These are phyloP conservation scores for Quercus phellos DNA, from an alignment of 331 rosid species.

Conservation along the genomic window DNA sequence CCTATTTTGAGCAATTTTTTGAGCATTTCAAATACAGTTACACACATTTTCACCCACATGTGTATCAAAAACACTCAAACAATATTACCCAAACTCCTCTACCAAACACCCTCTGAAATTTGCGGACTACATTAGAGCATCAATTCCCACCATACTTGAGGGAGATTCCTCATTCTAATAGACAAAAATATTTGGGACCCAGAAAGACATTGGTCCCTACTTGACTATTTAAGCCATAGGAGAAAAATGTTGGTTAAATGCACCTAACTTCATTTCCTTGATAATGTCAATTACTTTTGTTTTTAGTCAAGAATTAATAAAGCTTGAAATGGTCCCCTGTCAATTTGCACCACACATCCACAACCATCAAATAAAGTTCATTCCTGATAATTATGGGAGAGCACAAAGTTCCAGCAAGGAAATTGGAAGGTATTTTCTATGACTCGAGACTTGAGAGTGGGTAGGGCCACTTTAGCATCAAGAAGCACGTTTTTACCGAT, in stretches of 20 bases:
- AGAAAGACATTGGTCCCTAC: conserved; percentile 7
- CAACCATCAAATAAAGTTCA: not conserved
- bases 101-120: not conserved
- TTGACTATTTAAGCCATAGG: not conserved
- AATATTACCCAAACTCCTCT: too few species aligned
- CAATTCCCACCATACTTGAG: not conserved
- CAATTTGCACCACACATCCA: conserved; percentile 12
- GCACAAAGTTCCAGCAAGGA: not conserved
- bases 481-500: not conserved
- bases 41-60: too few species aligned
- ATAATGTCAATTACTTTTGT: not conserved
- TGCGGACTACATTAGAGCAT: not conserved
- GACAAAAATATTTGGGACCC: conserved; percentile 21
- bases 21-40: too few species aligned
- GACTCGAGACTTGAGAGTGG: not conserved
- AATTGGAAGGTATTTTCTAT: not conserved
- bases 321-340: conserved; percentile 6
- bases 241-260: conserved; percentile 3
- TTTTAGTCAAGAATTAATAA: not conserved
- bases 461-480: not conserved
- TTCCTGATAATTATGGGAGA: not conserved
- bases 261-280: conserved; percentile 1
- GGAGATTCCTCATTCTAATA: not conserved
- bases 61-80: too few species aligned
- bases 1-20: too few species aligned